Evolutionary conservation across 805 yeast species (phyloP).

Genomic region (Ascoidea tarda): DNA sequence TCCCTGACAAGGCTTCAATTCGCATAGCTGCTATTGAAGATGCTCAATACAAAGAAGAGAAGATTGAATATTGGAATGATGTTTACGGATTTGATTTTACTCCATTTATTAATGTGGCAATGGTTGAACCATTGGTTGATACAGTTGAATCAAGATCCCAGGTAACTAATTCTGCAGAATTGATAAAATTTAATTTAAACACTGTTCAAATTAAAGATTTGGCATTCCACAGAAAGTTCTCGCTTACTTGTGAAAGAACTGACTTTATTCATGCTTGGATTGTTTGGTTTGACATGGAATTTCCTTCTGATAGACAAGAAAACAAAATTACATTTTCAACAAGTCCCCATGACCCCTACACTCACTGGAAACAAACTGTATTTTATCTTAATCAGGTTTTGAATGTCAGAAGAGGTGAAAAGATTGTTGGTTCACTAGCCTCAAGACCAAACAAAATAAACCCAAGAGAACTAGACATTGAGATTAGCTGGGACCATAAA

Average conservation of each 20-base stretch:
- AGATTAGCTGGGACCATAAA: constrained; percentile 35
- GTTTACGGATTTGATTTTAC: constrained; percentile 95
- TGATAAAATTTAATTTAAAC: constrained; percentile 79
- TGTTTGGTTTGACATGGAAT: constrained; percentile 91
- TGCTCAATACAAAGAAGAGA: constrained; percentile 81
- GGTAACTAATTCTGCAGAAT: constrained; percentile 53
- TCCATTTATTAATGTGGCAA: constrained; percentile 76
- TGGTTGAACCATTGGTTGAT: constrained; percentile 92
- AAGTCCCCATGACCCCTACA: constrained; percentile 86
- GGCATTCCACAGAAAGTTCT: constrained; percentile 59
- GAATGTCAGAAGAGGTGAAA: constrained; percentile 64
- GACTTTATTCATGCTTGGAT: constrained; percentile 82
- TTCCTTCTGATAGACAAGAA: constrained; percentile 42
- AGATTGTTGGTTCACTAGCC: constrained; percentile 53
- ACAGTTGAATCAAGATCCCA: constrained; percentile 73
- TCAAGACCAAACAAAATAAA: constrained; percentile 66
- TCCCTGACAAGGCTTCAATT: constrained; percentile 90
- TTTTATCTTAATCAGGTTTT: constrained; percentile 79
- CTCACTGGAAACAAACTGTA: constrained; percentile 98
- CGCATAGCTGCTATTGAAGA: constrained; percentile 89
- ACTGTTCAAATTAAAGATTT: constrained; percentile 76
- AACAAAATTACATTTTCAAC: constrained; percentile 65
- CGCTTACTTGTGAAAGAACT: constrained; percentile 57
- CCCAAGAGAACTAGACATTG: constrained; percentile 84
- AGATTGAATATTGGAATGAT: constrained; percentile 88